A percentile compares a stretch with the other conserved stretches of the same genome.
Conservation (phyloP, 768 basidiomycete genomes). For the Calvatia gigantea region DNA sequence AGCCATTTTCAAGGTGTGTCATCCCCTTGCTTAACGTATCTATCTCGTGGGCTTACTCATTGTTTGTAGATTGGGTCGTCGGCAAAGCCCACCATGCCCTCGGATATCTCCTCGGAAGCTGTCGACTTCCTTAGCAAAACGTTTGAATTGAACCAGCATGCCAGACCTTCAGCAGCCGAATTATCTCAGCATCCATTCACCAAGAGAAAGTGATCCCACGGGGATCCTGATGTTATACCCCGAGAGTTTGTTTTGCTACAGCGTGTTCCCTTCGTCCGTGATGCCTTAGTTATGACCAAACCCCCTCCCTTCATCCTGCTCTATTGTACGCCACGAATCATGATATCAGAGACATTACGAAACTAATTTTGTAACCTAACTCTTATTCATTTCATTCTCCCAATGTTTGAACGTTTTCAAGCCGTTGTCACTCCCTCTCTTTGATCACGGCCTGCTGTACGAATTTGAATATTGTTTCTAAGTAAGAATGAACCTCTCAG, state of each 20-base stretch:
- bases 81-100: constrained; percentile 82
- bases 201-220: constrained; percentile 9
- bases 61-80: constrained; percentile 80
- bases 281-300: background rate
- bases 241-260: constrained; percentile 19
- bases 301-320: background rate
- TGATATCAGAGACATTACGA: constrained; percentile 10
- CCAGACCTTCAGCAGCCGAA: constrained; percentile 74
- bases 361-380: constrained; percentile 4
- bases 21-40: background rate
- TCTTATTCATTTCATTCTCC: background rate
- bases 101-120: constrained; percentile 87
- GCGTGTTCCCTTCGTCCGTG: constrained; percentile 13
- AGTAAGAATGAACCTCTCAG: too few relatives aligned
- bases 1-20: constrained; percentile 88
- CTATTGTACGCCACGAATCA: constrained; percentile 3
- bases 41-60: background rate
- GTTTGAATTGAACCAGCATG: constrained; percentile 81
- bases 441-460: background rate
- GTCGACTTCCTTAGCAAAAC: constrained; percentile 83
- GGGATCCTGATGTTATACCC: constrained; percentile 12
- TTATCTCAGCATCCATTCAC: constrained; percentile 78
- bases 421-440: background rate
- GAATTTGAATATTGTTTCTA: too few relatives aligned
- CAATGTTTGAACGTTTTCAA: background rate